Percentiles rank a stretch among this genome's conserved stretches.
Evolutionary conservation across 148 eudicot genomes (phyloP).

Genomic region (Silene uniflora): DNA sequence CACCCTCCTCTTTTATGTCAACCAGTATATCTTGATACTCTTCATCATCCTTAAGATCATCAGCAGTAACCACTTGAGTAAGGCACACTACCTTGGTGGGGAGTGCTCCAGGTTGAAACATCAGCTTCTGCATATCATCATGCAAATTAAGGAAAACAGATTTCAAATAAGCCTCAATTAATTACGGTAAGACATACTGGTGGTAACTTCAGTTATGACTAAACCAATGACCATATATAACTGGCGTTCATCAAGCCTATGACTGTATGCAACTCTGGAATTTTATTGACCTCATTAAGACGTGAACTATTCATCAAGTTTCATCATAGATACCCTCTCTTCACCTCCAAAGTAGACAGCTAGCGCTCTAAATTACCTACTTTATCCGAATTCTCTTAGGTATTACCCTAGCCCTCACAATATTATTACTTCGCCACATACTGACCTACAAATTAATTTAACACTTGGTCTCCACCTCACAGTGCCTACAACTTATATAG

Average conservation of each 20-base stretch:
- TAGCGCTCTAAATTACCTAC: background rate
- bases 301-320: background rate
- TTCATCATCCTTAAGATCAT: constrained; percentile 76
- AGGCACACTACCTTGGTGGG: constrained; percentile 65
- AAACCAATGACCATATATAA: background rate
- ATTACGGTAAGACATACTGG: background rate
- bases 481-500: no score
- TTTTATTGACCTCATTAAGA: background rate
- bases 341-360: background rate
- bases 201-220: background rate
- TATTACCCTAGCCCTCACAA: no score
- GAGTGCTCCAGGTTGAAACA: constrained; percentile 59
- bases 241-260: background rate
- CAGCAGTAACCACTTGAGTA: constrained; percentile 67
- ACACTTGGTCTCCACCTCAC: no score
- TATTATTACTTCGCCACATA: no score
- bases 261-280: background rate
- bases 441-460: no score
- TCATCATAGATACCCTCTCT: background rate
- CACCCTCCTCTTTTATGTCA: constrained; percentile 85
- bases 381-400: background rate
- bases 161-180: background rate
- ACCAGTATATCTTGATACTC: constrained; percentile 86
- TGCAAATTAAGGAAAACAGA: background rate
- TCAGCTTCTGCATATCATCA: constrained; percentile 53